Percentiles rank a stretch among this genome's conserved stretches.
These are phyloP conservation scores for Globisporangium paroecandrum DNA, from an alignment of 352 stramenopile genomes.

Conservation along the genomic window DNA sequence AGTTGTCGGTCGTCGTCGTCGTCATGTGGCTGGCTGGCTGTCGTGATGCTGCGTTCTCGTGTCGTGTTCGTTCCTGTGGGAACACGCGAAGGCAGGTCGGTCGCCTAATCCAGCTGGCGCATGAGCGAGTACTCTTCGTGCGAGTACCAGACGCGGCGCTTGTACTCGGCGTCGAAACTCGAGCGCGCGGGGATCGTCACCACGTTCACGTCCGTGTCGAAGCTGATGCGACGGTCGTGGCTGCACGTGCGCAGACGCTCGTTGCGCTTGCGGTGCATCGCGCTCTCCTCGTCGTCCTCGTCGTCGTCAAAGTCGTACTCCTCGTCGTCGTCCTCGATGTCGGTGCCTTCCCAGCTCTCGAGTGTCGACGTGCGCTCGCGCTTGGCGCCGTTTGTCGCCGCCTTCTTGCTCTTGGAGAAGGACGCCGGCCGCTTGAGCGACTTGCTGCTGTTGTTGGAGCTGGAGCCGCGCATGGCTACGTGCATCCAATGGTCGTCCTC, in stretches of 20 bases:
- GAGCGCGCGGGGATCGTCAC: conserved; percentile 66
- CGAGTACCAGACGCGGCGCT: conserved; percentile 75
- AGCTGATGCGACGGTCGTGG: conserved; percentile 75
- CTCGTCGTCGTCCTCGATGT: conserved; percentile 50
- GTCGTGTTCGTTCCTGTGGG: conserved; percentile 7
- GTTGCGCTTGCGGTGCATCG: conserved; percentile 18
- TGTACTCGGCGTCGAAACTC: conserved; percentile 77
- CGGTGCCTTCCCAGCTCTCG: conserved; percentile 54
- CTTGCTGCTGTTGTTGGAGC: conserved; percentile 11
- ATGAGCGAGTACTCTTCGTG: conserved; percentile 58
- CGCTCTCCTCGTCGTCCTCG: conserved; percentile 30
- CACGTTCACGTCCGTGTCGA: conserved; percentile 66
- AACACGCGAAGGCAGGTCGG: not conserved
- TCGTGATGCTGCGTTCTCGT: not conserved
- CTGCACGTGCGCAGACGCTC: conserved; percentile 57
- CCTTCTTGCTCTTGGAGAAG: conserved; percentile 33
- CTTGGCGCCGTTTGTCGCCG: conserved; percentile 11
- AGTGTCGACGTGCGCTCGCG: conserved; percentile 53
- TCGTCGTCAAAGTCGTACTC: conserved; percentile 52
- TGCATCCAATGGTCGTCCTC: conserved; percentile 55
- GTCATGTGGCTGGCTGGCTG: not conserved
- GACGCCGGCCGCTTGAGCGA: conserved; percentile 12
- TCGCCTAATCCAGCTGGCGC: conserved; percentile 28
- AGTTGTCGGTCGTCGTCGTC: conserved; percentile 3
- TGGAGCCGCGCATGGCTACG: conserved; percentile 29